Evolutionary conservation across 129 eudicot species (phyloP).

Genomic region (Chrysanthemum makinoi): DNA sequence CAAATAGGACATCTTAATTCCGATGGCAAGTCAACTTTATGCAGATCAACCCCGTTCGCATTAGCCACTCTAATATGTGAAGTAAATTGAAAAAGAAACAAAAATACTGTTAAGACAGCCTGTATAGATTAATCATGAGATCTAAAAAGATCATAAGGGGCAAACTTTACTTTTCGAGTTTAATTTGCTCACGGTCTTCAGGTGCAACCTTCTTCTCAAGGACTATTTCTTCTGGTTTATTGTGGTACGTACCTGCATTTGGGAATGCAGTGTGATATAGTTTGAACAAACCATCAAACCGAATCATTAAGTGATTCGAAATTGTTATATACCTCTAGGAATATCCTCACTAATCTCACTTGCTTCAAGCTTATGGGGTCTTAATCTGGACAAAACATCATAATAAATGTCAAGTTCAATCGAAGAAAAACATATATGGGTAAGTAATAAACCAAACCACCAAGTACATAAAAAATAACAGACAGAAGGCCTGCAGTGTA

Average conservation of each 20-base stretch:
- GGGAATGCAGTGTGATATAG: conserved; percentile 17
- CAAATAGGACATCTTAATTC: conserved; percentile 84
- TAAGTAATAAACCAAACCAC: conserved; percentile 10
- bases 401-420: conserved; percentile 18
- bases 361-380: conserved; percentile 45
- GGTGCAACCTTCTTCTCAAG: conserved; percentile 33
- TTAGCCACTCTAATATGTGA: conserved; percentile 32
- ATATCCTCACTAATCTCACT: conserved; percentile 42
- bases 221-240: conserved; percentile 37
- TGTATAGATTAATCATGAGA: neutral
- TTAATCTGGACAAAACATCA: conserved; percentile 36
- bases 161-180: conserved; percentile 45
- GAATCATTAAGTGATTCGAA: neutral
- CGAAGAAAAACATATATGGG: conserved; percentile 14
- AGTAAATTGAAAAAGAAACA: conserved; percentile 6
- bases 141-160: conserved; percentile 1
- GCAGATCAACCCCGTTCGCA: conserved; percentile 36
- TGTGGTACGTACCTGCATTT: conserved; percentile 34
- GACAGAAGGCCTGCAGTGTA: neutral
- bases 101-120: conserved; percentile 12
- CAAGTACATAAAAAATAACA: neutral
- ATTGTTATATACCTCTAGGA: conserved; percentile 49
- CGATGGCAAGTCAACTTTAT: conserved; percentile 53
- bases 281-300: conserved; percentile 19
- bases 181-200: conserved; percentile 40